Base-by-base conservation (phyloP, 1,139 yeast genomes). In the Nematodospora anomalae region DNA sequence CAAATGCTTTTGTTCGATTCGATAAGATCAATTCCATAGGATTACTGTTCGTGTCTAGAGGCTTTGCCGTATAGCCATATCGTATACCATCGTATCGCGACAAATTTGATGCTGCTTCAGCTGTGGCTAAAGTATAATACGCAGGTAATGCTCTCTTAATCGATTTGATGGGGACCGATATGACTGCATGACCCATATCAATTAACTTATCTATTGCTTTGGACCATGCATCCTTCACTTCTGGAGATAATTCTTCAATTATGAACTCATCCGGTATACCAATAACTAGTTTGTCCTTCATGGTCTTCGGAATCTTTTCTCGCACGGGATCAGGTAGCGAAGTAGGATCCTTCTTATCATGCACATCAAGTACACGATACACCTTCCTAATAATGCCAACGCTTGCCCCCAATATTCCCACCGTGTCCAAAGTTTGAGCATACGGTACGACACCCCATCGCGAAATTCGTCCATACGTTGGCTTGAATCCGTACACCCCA, bases 341-440 rank as follows among this genome's bases (percentile, higher is more conserved):
- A 0, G 98, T 90, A 2, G 96, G 96, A 57, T 94, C 99, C 36
- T 79, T 78, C 0, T 58, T 51, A 56, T 94, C 98, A 47, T 68
- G 60, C 28, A 61, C 50, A 54, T 89, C 81, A 36, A 92, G 52
- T 0, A 74, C 67, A 1, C 58, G 43, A 52, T 73, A 90, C 1
- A 83, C 87, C 12, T 58, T 55, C 29, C 59, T 54, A 1, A 84
- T 48, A 0, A 63, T 52, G 0, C 54, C 61, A 4, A 84, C 46
- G 29, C 74, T 66, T 12, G 67, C 68, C 0, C 89, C 67, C 28
- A 90, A 40, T 1, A 94, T 75, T 0, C 99, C 99, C 7, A 94
- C 97, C 0, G 97, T 89, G 56, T 94, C 99, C 36, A 94, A 67
- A 21, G 94, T 83, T 57, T 94, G 97, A 1, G 97, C 97, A 61